A percentile compares a stretch with the other conserved stretches of the same genome.
Evolutionary conservation across 352 stramenopile species (phyloP).

Genomic region (Pythium phragmitis): DNA sequence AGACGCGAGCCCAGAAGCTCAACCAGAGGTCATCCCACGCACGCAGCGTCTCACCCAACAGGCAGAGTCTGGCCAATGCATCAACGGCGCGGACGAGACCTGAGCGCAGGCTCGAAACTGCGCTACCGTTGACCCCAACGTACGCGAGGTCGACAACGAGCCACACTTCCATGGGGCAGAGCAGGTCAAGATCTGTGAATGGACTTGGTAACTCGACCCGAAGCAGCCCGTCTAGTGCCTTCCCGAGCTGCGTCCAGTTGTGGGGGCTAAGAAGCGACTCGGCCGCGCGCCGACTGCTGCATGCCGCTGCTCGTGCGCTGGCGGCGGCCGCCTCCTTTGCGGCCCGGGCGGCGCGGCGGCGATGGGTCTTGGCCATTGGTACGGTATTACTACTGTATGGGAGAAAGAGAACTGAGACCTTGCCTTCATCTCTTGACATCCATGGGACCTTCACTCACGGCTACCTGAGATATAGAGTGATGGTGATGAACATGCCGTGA

Average conservation of each 20-base stretch:
- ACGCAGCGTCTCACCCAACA: background rate
- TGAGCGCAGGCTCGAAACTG: background rate
- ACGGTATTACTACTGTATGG: background rate
- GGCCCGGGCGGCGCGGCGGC: background rate
- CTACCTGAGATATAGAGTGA: too few species aligned
- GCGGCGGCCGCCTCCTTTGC: background rate
- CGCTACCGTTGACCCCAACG: background rate
- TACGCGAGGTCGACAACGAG: constrained; percentile 3
- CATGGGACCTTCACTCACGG: too few species aligned
- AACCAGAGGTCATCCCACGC: background rate
- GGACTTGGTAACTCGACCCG: background rate
- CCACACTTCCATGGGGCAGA: background rate
- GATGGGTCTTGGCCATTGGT: constrained; percentile 3
- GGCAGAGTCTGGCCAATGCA: background rate
- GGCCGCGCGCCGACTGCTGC: background rate
- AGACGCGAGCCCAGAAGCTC: background rate
- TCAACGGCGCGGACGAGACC: background rate
- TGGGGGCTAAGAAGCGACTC: background rate
- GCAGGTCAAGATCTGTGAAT: constrained; percentile 1
- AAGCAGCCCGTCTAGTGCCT: background rate
- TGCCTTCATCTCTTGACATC: too few species aligned
- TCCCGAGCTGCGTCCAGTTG: background rate
- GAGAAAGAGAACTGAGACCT: too few species aligned
- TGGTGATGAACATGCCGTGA: too few species aligned
- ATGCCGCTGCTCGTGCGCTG: background rate